Evolutionary conservation across 106 monocot species (phyloP).

Genomic region (Gastrodia elata): DNA sequence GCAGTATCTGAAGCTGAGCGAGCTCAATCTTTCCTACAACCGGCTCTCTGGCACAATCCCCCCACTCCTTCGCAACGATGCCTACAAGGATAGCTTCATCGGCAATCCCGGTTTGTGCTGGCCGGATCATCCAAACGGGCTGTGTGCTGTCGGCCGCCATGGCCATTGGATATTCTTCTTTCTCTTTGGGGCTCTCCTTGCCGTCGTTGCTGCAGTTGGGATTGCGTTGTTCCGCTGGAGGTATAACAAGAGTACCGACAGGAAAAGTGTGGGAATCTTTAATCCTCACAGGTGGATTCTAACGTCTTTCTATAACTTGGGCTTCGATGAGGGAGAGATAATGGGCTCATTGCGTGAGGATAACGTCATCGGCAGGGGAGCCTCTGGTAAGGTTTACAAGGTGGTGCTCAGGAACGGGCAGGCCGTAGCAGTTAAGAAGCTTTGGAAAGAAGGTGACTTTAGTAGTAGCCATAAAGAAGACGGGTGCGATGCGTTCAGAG

Average conservation of each 20-base stretch:
- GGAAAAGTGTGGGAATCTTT: too few species aligned
- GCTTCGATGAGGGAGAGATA: conserved; percentile 25
- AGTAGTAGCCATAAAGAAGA: background rate
- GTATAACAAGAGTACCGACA: conserved; percentile 2
- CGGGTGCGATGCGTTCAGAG: conserved; percentile 41
- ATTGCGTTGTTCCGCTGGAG: conserved; percentile 14
- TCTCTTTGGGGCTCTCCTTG: conserved; percentile 1
- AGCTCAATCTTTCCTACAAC: conserved; percentile 71
- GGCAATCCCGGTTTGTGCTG: conserved; percentile 68
- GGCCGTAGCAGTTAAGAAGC: conserved; percentile 23
- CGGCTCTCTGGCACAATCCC: conserved; percentile 56
- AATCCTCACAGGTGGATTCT: conserved; percentile 17
- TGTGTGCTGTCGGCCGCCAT: conserved; percentile 17
- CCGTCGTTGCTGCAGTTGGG: conserved; percentile 14
- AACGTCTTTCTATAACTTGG: conserved; percentile 28
- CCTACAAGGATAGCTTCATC: conserved; percentile 44
- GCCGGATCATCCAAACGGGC: conserved; percentile 13
- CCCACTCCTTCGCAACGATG: conserved; percentile 19
- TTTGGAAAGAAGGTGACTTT: background rate
- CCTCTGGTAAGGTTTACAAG: conserved; percentile 24
- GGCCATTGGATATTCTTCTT: conserved; percentile 1
- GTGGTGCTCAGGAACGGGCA: conserved; percentile 18
- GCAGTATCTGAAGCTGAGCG: conserved; percentile 56
- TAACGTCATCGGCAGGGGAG: conserved; percentile 19
- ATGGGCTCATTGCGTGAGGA: conserved; percentile 25